Evolutionary conservation across 352 stramenopile genomes (phyloP).

Genomic region (Plasmopara halstedii): DNA sequence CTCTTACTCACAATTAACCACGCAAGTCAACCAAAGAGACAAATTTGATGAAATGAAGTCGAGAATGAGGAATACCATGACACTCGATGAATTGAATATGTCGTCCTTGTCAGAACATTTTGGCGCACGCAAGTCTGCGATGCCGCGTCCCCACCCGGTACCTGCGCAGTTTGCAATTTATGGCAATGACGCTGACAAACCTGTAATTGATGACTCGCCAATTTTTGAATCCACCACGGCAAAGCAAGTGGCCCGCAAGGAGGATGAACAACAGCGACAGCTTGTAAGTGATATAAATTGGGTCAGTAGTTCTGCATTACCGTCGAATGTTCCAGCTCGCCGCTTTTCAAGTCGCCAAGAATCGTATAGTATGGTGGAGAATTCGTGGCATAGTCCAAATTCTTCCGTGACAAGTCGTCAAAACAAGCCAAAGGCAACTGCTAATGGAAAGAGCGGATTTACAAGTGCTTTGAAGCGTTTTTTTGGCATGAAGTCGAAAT

Average conservation of each 20-base stretch:
- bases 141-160: slow-evolving; percentile 6
- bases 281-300: slow-evolving; percentile 18
- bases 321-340: slow-evolving; percentile 7
- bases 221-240: slow-evolving; percentile 37
- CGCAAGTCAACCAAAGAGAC: slow-evolving; percentile 18
- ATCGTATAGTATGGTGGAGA: slow-evolving; percentile 52
- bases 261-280: slow-evolving; percentile 20
- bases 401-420: slow-evolving; percentile 16
- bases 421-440: neutral
- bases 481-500: slow-evolving; percentile 44
- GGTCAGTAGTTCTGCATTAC: slow-evolving; percentile 15
- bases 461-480: slow-evolving; percentile 55
- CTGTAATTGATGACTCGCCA: slow-evolving; percentile 51
- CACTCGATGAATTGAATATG: slow-evolving; percentile 25
- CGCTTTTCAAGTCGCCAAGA: slow-evolving; percentile 33
- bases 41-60: neutral
- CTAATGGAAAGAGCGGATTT: slow-evolving; percentile 26
- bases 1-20: slow-evolving; percentile 12
- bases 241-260: slow-evolving; percentile 16
- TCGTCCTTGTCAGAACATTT: slow-evolving; percentile 21
- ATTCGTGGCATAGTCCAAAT: slow-evolving; percentile 24
- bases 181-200: slow-evolving; percentile 37
- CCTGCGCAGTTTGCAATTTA: slow-evolving; percentile 28
- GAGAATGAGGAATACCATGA: slow-evolving; percentile 21
- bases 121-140: slow-evolving; percentile 9